Base-by-base conservation (phyloP, 2,329 filamentous ascomycete genomes). In the Pseudopyrenochaeta lycopersici region DNA sequence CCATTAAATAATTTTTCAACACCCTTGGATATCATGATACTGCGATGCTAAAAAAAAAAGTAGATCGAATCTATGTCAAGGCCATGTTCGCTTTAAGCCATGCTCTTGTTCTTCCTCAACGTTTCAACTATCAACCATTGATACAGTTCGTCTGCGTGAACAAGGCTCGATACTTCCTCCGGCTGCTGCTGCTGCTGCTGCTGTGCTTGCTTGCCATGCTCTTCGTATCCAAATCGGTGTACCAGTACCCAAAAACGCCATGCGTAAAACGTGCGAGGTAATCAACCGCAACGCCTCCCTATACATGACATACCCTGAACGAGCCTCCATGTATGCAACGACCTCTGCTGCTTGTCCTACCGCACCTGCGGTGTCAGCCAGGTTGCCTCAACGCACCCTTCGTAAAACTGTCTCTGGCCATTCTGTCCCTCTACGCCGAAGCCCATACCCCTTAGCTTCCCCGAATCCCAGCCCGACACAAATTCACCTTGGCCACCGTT, bases 391-490 rank as follows among this genome's bases (percentile, higher is more conserved):
- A 68, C 51, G 52, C 76, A 78, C 0, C 62, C 72, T 52, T 68
- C 73, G 45, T 62, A 74, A 47, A 66, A 74, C 35, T 60, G 46
- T 12, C 64, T 54, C 30, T 68, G 60, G 39, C 64, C 72, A 54
- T 70, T 73, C 31, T 74, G 59, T 14, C 66, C 65, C 18, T 71
- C 70, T 3, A 67, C 64, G n/a, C 68, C 68, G 48, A 74, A 75
- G 15, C 72, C 73, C 47, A 74, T 68, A 15, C 68, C 64, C 18
- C 63, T 61, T 43, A 78, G 71, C 50, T 72, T 76, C 30, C 67
- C 69, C 1, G 70, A 58, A 38, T 76, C 73, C 76, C 76, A 78
- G 5, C 75, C 76, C 3, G 66, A 71, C 7, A 72, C 69, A 40
- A 76, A 77, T 21, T 75, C 70, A 48, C 71, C 68, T 51, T 77